These are phyloP conservation scores for Podospora sp. DNA, from an alignment of 495 filamentous ascomycete species.

Conservation along the genomic window DNA sequence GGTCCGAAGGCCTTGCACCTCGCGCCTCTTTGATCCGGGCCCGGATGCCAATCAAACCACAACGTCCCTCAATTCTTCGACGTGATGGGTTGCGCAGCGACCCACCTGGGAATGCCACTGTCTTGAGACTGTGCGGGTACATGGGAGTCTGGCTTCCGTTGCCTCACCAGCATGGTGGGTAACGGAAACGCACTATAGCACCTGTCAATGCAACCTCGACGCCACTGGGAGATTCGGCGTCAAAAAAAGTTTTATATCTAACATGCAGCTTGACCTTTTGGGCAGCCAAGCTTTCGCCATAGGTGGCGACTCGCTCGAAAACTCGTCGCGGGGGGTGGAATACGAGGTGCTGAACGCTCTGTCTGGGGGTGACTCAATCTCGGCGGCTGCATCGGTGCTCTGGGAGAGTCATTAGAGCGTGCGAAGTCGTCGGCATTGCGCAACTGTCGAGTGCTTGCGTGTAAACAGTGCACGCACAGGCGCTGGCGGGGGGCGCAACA, in stretches of 20 bases:
- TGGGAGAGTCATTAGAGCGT: background rate
- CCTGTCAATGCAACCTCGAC: constrained; percentile 18
- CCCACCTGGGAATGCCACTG: constrained; percentile 2
- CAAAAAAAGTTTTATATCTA: constrained; percentile 16
- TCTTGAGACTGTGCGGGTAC: constrained; percentile 13
- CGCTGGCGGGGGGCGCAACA: background rate
- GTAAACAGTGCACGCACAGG: background rate
- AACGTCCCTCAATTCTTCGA: background rate
- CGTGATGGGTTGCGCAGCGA: background rate
- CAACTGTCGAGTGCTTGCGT: background rate
- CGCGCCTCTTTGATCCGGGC: background rate
- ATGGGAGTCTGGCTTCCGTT: background rate
- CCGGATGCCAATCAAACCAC: constrained; percentile 1
- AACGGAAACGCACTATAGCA: background rate
- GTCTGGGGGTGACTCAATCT: background rate
- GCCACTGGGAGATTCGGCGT: constrained; percentile 19
- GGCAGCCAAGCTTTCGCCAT: constrained; percentile 8
- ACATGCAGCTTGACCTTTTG: constrained; percentile 12
- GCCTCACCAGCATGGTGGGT: constrained; percentile 8
- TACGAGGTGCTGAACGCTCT: background rate
- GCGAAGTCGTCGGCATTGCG: background rate
- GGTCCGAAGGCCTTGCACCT: background rate
- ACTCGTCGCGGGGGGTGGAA: background rate
- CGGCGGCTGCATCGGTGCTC: background rate
- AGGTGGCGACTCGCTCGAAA: constrained; percentile 15